These are phyloP conservation scores for Sphaerobolus stellatus DNA, from an alignment of 1,284 basidiomycete species.

Conservation along the genomic window DNA sequence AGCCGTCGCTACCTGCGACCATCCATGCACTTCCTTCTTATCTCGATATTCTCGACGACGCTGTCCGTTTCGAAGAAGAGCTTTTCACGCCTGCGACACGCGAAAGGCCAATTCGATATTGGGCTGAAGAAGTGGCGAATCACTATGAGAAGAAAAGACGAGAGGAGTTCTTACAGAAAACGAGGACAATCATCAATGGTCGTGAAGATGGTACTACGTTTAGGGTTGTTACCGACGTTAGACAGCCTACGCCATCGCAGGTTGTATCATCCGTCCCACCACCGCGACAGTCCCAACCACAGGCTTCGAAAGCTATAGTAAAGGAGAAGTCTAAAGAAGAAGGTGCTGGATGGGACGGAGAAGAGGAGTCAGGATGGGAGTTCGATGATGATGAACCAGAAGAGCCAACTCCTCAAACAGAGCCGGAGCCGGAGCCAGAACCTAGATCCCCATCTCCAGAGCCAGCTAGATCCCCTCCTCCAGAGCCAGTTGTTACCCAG, in stretches of 20 bases:
- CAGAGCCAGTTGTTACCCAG: slow-evolving; percentile 9
- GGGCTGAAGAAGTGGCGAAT: slow-evolving; percentile 59
- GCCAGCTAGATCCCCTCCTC: not conserved
- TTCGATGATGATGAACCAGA: slow-evolving; percentile 29
- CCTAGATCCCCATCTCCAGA: not conserved
- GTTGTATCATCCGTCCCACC: not conserved
- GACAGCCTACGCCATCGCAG: slow-evolving; percentile 1
- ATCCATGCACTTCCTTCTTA: slow-evolving; percentile 58
- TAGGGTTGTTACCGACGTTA: slow-evolving; percentile 32
- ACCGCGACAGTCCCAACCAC: not conserved
- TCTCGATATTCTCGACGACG: slow-evolving; percentile 51
- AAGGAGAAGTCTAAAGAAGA: slow-evolving; percentile 33
- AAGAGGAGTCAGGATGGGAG: slow-evolving; percentile 32
- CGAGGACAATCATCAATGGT: slow-evolving; percentile 49
- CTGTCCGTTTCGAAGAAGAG: slow-evolving; percentile 62
- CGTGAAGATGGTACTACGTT: slow-evolving; percentile 31
- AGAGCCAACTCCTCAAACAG: slow-evolving; percentile 8
- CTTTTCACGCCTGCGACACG: slow-evolving; percentile 49
- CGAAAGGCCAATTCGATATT: slow-evolving; percentile 50
- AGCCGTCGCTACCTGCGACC: slow-evolving; percentile 65
- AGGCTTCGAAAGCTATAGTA: slow-evolving; percentile 17
- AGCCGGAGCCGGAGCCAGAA: not conserved
- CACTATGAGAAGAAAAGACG: slow-evolving; percentile 76
- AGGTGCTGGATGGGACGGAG: slow-evolving; percentile 22
- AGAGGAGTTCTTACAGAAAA: slow-evolving; percentile 56